These are phyloP conservation scores for Yarrowia sp. DNA, from an alignment of 805 yeast species.

Conservation along the genomic window DNA sequence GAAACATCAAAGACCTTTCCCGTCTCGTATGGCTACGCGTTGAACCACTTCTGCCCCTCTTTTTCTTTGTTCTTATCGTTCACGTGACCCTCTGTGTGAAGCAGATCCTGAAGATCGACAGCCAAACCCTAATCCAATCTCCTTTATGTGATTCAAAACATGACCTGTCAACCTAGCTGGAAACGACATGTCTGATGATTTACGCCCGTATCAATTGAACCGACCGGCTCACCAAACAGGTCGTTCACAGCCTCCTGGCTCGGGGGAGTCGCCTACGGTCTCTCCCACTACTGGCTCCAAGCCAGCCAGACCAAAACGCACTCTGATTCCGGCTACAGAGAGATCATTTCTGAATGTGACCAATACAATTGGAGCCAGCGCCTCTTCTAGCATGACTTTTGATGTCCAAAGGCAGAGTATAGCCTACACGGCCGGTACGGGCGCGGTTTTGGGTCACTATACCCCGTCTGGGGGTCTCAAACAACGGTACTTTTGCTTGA, in stretches of 20 bases:
- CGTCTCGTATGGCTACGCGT: too few species aligned
- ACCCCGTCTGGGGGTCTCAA: not conserved
- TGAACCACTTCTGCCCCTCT: too few species aligned
- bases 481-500: slow-evolving; percentile 6
- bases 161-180: not conserved
- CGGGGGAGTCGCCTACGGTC: not conserved
- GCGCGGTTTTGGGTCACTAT: slow-evolving; percentile 31
- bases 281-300: not conserved
- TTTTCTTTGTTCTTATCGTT: not conserved
- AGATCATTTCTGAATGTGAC: slow-evolving; percentile 1
- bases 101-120: not conserved
- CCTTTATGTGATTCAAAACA: not conserved
- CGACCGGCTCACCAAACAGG: not conserved
- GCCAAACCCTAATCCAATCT: slow-evolving; percentile 1
- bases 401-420: slow-evolving; percentile 27
- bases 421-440: slow-evolving; percentile 36
- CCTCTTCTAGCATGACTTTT: not conserved
- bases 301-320: not conserved
- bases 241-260: not conserved
- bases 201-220: slow-evolving; percentile 6
- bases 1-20: too few species aligned
- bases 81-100: not conserved
- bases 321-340: not conserved
- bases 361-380: slow-evolving; percentile 16
- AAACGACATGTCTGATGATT: slow-evolving; percentile 18